phyloP scores from a whole-genome alignment of 2,329 filamentous ascomycete genomes.

The Cylindrodendrum hubeiense region DNA sequence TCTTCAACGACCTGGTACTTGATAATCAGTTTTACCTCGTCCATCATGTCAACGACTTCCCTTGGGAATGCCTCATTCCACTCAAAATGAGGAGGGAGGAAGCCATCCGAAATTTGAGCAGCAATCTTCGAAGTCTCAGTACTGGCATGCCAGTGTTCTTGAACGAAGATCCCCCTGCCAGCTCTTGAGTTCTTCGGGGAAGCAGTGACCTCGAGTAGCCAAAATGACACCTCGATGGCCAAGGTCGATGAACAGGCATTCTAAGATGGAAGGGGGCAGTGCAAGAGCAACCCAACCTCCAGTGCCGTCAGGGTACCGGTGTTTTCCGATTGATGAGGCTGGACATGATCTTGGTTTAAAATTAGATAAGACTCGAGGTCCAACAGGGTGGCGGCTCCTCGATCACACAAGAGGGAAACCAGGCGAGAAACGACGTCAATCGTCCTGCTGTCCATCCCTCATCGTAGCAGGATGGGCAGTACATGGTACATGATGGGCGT shows the following conservation, averaged over 20 bases:
- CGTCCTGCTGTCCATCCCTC: neutral
- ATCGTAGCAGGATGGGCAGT: neutral
- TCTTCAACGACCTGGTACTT: slow-evolving; percentile 16
- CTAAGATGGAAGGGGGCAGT: slow-evolving; percentile 21
- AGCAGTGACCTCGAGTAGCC: neutral
- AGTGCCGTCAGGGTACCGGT: neutral
- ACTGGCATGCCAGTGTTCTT: neutral
- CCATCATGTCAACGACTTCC: slow-evolving; percentile 22
- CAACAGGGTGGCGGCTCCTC: neutral
- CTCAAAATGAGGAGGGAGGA: neutral
- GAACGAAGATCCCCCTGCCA: neutral
- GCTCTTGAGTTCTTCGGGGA: neutral
- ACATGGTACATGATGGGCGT: slow-evolving; percentile 1
- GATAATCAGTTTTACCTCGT: slow-evolving; percentile 28
- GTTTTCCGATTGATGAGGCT: neutral
- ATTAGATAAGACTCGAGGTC: neutral
- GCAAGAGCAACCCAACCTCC: slow-evolving; percentile 5
- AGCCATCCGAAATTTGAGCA: neutral
- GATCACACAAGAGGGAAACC: neutral
- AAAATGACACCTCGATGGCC: neutral
- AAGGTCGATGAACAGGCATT: slow-evolving; percentile 14
- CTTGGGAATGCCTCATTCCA: slow-evolving; percentile 13
- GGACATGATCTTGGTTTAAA: neutral
- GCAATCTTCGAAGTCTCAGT: neutral
- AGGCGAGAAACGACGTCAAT: neutral